Evolutionary conservation across 805 yeast species (phyloP).

Genomic region (Candida methanosorbosa): DNA sequence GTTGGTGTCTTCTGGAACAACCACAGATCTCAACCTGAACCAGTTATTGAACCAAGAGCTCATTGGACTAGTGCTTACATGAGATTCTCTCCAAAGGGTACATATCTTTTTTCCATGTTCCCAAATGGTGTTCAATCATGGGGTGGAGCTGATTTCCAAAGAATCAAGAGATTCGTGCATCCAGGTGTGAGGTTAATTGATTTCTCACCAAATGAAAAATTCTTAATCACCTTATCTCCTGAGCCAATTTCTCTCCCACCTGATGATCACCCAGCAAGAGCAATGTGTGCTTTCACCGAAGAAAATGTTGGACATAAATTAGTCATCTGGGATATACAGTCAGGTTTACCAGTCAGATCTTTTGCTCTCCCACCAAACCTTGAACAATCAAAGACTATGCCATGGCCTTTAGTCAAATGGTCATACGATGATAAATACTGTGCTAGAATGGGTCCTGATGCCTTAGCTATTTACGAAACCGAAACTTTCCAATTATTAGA

Average conservation of each 20-base stretch:
- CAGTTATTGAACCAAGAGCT: slow-evolving; percentile 66
- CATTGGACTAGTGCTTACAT: slow-evolving; percentile 86
- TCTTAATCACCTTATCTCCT: slow-evolving; percentile 82
- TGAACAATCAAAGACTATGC: slow-evolving; percentile 57
- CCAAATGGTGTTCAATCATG: slow-evolving; percentile 93
- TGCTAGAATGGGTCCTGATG: slow-evolving; percentile 92
- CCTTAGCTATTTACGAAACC: slow-evolving; percentile 80
- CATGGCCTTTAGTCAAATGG: slow-evolving; percentile 98
- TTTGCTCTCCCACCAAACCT: slow-evolving; percentile 80
- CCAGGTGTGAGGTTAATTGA: slow-evolving; percentile 85
- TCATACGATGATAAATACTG: slow-evolving; percentile 86
- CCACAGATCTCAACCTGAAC: slow-evolving; percentile 61
- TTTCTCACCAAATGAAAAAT: slow-evolving; percentile 89
- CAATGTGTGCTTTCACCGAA: slow-evolving; percentile 72
- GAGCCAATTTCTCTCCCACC: slow-evolving; percentile 71
- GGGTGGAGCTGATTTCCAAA: slow-evolving; percentile 81
- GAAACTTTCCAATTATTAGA: slow-evolving; percentile 72
- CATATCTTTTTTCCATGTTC: slow-evolving; percentile 78
- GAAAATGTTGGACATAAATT: slow-evolving; percentile 89
- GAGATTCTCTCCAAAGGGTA: slow-evolving; percentile 90
- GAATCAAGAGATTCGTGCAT: slow-evolving; percentile 73
- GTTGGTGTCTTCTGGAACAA: slow-evolving; percentile 87
- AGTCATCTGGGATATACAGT: slow-evolving; percentile 83
- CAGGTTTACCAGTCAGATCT: slow-evolving; percentile 79
- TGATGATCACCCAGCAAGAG: slow-evolving; percentile 52